A percentile compares a stretch with the other conserved stretches of the same genome.
These are phyloP conservation scores for Phaseolus lunatus DNA, from an alignment of 306 rosid species.

Conservation along the genomic window DNA sequence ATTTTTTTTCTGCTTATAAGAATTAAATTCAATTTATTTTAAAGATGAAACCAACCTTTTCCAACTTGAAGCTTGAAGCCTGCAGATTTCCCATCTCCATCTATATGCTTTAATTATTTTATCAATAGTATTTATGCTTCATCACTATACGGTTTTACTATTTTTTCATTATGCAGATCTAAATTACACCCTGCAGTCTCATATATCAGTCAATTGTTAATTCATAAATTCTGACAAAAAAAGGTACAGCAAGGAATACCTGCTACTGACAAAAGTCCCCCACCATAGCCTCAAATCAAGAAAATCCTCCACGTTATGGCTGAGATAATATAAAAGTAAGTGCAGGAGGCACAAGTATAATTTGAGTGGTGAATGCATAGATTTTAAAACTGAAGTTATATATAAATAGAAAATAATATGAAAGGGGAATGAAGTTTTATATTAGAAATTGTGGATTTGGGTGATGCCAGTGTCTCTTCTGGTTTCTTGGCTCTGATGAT, in stretches of 20 bases:
- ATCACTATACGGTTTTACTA: neutral
- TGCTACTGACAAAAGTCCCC: neutral
- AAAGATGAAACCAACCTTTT: neutral
- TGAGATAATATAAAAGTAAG: neutral
- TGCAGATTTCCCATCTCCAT: neutral
- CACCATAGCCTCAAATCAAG: neutral
- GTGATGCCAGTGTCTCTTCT: neutral
- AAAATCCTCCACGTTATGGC: neutral
- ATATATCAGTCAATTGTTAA: neutral
- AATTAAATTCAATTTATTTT: neutral
- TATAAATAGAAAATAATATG: neutral
- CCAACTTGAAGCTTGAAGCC: neutral
- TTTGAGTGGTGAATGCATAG: neutral
- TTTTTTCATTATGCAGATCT: neutral
- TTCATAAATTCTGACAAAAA: neutral
- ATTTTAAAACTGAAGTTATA: neutral
- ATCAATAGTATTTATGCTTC: neutral
- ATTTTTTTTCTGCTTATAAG: neutral
- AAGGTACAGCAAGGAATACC: neutral
- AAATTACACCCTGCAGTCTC: neutral
- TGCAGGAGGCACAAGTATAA: too few relatives aligned
- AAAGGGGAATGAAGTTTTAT: neutral
- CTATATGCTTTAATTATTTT: neutral
- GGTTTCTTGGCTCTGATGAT: too few relatives aligned
- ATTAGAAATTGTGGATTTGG: constrained; percentile 22